phyloP scores from a whole-genome alignment of 176 grass and related monocot species.

The Zea luxurians region DNA sequence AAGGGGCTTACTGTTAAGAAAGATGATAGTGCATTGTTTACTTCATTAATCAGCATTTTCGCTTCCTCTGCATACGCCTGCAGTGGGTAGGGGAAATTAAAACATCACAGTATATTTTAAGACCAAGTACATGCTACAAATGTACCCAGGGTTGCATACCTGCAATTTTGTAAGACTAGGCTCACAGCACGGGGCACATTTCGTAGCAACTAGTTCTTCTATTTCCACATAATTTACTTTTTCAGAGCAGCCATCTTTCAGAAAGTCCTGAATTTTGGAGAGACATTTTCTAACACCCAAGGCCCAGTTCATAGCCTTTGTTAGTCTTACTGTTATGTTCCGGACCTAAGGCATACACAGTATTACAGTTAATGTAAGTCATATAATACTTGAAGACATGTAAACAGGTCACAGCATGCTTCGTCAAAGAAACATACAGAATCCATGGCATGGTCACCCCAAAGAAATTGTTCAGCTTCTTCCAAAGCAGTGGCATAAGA shows the following conservation, averaged over 20 bases:
- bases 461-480: conserved; percentile 85
- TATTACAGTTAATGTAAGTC: conserved; percentile 34
- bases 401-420: conserved; percentile 30
- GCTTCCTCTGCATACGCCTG: conserved; percentile 64
- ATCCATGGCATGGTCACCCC: conserved; percentile 83
- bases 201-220: conserved; percentile 56
- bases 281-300: conserved; percentile 50
- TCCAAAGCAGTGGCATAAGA: conserved; percentile 63
- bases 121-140: background rate
- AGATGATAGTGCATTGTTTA: conserved; percentile 69
- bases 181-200: conserved; percentile 45
- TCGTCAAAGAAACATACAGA: conserved; percentile 58
- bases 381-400: conserved; percentile 17
- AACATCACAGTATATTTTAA: conserved; percentile 29
- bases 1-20: conserved; percentile 56
- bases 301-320: conserved; percentile 64
- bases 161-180: conserved; percentile 59
- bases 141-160: conserved; percentile 46
- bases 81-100: conserved; percentile 25
- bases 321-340: conserved; percentile 61
- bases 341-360: conserved; percentile 59
- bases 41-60: conserved; percentile 59
- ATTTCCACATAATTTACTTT: conserved; percentile 73
- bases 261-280: conserved; percentile 57
- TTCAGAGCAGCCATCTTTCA: conserved; percentile 41